A percentile compares a stretch with the other conserved stretches of the same genome.
These are phyloP conservation scores for Meira miltonrushii DNA, from an alignment of 1,284 basidiomycete species.

Conservation along the genomic window DNA sequence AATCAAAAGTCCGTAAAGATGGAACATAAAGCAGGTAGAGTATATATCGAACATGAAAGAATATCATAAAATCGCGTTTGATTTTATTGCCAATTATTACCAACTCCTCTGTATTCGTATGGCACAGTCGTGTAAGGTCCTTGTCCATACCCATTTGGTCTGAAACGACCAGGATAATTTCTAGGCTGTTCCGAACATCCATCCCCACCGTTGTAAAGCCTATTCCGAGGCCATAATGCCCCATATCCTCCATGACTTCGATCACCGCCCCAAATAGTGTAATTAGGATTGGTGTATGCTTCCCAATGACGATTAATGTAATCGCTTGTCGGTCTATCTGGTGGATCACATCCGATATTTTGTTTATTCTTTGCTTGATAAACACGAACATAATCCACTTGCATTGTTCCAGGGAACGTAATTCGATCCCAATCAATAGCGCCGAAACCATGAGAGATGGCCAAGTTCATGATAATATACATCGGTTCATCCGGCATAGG, in stretches of 20 bases:
- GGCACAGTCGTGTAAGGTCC: no score
- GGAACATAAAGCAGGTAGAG: no score
- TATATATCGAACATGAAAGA: no score
- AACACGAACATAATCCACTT: conserved; percentile 28
- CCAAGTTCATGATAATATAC: conserved; percentile 46
- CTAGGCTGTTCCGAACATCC: not conserved
- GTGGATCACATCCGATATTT: conserved; percentile 53
- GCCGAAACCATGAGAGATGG: conserved; percentile 35
- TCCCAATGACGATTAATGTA: conserved; percentile 47
- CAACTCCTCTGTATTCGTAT: no score
- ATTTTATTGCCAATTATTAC: no score
- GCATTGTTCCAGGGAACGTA: conserved; percentile 27
- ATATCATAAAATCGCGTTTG: no score
- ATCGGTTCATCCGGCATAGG: conserved; percentile 62
- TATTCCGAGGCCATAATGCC: conserved; percentile 1
- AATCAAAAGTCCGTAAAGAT: no score
- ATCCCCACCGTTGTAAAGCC: conserved; percentile 1
- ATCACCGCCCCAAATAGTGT: conserved; percentile 42
- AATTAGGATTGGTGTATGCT: conserved; percentile 46
- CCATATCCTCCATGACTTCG: not conserved
- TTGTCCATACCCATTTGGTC: no score
- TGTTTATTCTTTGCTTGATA: conserved; percentile 41
- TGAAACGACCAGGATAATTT: no score
- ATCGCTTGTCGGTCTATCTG: conserved; percentile 31
- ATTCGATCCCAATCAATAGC: conserved; percentile 24